Evolutionary conservation across 345 rosid species (phyloP).

Genomic region (Noccaea bulbosa): DNA sequence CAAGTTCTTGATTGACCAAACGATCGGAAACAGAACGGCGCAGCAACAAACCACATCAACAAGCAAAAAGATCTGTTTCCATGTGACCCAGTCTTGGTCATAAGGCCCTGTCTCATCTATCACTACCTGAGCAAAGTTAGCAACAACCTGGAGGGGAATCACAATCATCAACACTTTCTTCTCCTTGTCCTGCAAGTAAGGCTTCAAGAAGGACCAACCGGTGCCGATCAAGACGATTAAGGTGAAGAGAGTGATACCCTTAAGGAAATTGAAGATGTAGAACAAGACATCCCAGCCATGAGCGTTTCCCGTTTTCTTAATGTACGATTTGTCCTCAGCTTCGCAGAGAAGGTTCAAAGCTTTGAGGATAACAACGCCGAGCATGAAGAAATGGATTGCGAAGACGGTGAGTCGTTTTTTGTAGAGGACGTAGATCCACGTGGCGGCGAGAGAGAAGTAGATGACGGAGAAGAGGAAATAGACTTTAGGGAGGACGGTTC

Average conservation of each 20-base stretch:
- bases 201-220: constrained; percentile 97
- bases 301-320: constrained; percentile 89
- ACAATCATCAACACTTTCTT: constrained; percentile 96
- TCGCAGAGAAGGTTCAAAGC: constrained; percentile 75
- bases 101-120: constrained; percentile 85
- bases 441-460: constrained; percentile 65
- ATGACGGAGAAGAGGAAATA: constrained; percentile 70
- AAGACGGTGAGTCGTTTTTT: constrained; percentile 77
- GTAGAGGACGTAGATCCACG: constrained; percentile 76
- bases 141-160: constrained; percentile 92
- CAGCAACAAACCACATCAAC: constrained; percentile 97
- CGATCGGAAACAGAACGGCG: constrained; percentile 92
- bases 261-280: constrained; percentile 89
- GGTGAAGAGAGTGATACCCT: constrained; percentile 86
- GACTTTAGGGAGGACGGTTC: constrained; percentile 77
- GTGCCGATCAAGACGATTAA: constrained; percentile 93
- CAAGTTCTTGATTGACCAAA: constrained; percentile 95
- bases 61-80: constrained; percentile 88
- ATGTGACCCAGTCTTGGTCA: constrained; percentile 78
- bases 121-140: constrained; percentile 90
- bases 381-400: constrained; percentile 91
- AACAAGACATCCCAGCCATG: constrained; percentile 98
- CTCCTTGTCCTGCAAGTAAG: constrained; percentile 94
- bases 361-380: constrained; percentile 74
- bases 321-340: constrained; percentile 88